Conservation (phyloP, 179 eudicot species). For the Spergularia azorica region DNA sequence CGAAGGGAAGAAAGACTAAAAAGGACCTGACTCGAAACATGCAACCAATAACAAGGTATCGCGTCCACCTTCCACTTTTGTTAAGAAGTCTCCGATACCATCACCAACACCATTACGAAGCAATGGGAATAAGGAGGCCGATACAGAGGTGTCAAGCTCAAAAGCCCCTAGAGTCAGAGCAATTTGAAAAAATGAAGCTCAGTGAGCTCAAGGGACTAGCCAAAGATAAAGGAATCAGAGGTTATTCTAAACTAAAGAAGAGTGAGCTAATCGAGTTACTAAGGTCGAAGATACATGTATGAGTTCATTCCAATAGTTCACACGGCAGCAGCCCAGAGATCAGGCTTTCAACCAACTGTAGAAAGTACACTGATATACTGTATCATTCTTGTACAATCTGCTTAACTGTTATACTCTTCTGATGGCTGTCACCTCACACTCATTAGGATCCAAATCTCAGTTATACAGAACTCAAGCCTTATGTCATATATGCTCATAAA, state of each 20-base stretch:
- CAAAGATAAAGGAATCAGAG: conserved; percentile 57
- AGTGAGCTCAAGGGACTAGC: conserved; percentile 56
- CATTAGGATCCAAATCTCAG: neutral
- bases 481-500: neutral
- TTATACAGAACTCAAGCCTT: too few species aligned
- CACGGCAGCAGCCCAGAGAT: too few species aligned
- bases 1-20: conserved; percentile 5
- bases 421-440: too few species aligned
- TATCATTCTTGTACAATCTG: too few species aligned
- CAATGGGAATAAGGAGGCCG: conserved; percentile 10
- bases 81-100: conserved; percentile 58
- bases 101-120: conserved; percentile 22
- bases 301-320: neutral
- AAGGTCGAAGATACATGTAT: conserved; percentile 14
- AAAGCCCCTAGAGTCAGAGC: conserved; percentile 2
- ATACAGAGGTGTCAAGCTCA: conserved; percentile 13
- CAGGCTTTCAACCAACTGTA: too few species aligned
- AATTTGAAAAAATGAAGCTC: conserved; percentile 50
- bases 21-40: conserved; percentile 16
- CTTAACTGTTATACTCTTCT: too few species aligned
- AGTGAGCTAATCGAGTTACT: conserved; percentile 54
- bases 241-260: conserved; percentile 67
- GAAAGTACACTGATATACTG: too few species aligned
- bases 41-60: conserved; percentile 20
- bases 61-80: conserved; percentile 57